phyloP scores from a whole-genome alignment of 1,284 basidiomycete species.

The Flammula alnicola region DNA sequence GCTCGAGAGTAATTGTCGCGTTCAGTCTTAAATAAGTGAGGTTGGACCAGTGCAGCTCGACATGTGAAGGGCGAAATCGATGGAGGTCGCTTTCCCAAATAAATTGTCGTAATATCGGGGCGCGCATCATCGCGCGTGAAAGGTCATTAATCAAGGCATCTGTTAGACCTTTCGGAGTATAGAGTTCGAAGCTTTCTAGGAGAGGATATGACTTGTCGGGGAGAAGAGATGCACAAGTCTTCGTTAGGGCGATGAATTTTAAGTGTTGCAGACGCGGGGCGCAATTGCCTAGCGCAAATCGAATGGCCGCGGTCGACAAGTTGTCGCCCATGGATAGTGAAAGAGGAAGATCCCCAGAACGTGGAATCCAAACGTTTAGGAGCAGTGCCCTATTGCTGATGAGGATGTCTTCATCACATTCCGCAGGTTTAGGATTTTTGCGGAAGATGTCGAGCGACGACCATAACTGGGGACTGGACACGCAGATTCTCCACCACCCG shows the following conservation, averaged over 20 bases:
- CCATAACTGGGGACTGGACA: slow-evolving; percentile 26
- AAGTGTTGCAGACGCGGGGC: slow-evolving; percentile 15
- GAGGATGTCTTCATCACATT: background rate
- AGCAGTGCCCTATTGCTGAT: background rate
- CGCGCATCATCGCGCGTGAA: slow-evolving; percentile 9
- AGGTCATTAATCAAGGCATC: slow-evolving; percentile 11
- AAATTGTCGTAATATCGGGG: slow-evolving; percentile 18
- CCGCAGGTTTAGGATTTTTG: background rate
- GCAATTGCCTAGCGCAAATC: slow-evolving; percentile 1
- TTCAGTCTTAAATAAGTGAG: slow-evolving; percentile 21
- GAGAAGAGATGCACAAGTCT: slow-evolving; percentile 3
- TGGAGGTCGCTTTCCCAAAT: slow-evolving; percentile 18
- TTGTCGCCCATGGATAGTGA: slow-evolving; percentile 20
- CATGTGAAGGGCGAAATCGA: slow-evolving; percentile 4
- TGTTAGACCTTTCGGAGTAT: slow-evolving; percentile 13
- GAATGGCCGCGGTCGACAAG: slow-evolving; percentile 1
- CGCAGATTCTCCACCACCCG: slow-evolving; percentile 22
- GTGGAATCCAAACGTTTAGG: slow-evolving; percentile 22
- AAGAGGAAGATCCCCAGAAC: slow-evolving; percentile 20
- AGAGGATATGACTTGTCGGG: slow-evolving; percentile 12
- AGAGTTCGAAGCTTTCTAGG: slow-evolving; percentile 21
- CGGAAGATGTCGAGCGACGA: slow-evolving; percentile 20
- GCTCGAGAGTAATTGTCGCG: slow-evolving; percentile 18
- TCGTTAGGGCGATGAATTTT: slow-evolving; percentile 10
- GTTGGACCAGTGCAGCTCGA: slow-evolving; percentile 18